Percentiles rank a stretch among this genome's conserved stretches.
Conservation (phyloP, 2,329 filamentous ascomycete genomes). For the Plectosphaerella sp. region DNA sequence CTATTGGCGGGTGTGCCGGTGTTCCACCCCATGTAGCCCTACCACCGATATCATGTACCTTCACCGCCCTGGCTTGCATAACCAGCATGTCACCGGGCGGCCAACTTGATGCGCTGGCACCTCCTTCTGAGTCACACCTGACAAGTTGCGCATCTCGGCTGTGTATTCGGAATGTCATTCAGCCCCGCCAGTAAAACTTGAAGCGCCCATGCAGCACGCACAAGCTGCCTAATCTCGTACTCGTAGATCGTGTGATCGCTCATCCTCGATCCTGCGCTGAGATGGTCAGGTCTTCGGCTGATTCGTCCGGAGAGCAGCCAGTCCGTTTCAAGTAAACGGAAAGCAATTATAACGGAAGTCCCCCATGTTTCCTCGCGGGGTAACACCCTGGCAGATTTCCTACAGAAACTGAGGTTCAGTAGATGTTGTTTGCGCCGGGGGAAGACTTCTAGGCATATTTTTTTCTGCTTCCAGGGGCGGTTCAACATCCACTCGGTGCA, state of each 20-base stretch:
- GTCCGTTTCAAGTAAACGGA: no score
- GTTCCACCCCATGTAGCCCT: not conserved
- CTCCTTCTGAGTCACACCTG: slow-evolving; percentile 2
- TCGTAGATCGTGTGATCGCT: not conserved
- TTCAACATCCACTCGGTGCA: no score
- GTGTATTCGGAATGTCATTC: not conserved
- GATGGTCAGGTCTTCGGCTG: no score
- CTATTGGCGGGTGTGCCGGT: no score
- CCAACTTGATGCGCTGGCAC: slow-evolving; percentile 11
- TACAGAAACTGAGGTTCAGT: no score
- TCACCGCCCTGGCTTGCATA: slow-evolving; percentile 8
- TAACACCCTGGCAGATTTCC: no score
- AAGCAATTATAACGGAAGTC: no score
- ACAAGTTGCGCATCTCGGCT: slow-evolving; percentile 5
- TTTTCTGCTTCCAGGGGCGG: no score
- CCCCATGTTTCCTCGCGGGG: no score
- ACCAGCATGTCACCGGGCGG: slow-evolving; percentile 10
- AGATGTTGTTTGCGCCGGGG: no score
- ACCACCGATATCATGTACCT: not conserved
- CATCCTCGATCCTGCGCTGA: not conserved
- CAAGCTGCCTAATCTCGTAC: not conserved
- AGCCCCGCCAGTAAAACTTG: not conserved
- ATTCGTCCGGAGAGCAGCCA: no score
- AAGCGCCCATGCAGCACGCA: not conserved
- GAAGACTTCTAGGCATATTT: no score